These are phyloP conservation scores for Euphrasia confusa DNA, from an alignment of 257 asterid species.

Conservation along the genomic window DNA sequence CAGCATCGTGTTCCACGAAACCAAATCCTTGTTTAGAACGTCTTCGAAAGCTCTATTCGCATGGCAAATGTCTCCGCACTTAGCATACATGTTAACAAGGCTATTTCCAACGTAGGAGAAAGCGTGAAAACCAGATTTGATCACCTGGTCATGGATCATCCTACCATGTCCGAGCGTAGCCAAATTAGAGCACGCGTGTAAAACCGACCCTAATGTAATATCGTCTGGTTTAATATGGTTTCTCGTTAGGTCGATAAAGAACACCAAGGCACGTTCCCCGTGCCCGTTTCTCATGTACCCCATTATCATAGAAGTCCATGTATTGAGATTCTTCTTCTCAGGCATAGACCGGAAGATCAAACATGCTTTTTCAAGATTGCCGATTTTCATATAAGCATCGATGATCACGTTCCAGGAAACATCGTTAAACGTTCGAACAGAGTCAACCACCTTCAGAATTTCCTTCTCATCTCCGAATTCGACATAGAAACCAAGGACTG, in stretches of 20 bases:
- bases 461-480: constrained; percentile 43
- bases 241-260: constrained; percentile 35
- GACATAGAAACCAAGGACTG: constrained; percentile 51
- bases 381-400: constrained; percentile 72
- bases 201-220: constrained; percentile 57
- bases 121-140: constrained; percentile 44
- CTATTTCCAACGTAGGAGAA: constrained; percentile 44
- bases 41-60: constrained; percentile 41
- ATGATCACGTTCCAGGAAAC: constrained; percentile 59
- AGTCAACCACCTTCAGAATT: constrained; percentile 37
- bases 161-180: constrained; percentile 37
- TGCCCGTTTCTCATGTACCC: constrained; percentile 56
- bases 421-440: constrained; percentile 32
- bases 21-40: constrained; percentile 38
- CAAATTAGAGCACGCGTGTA: constrained; percentile 64
- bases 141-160: constrained; percentile 44
- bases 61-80: constrained; percentile 51
- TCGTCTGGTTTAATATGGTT: constrained; percentile 48
- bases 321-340: constrained; percentile 47
- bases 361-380: constrained; percentile 40
- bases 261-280: constrained; percentile 41
- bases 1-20: constrained; percentile 70
- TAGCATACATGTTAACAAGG: constrained; percentile 59
- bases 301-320: constrained; percentile 66
- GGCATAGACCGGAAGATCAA: constrained; percentile 38